Evolutionary conservation across 2,329 filamentous ascomycete genomes (phyloP), one percentile per base, ranked within the genome.

Genomic region (Ascocoryne sarcoides): DNA sequence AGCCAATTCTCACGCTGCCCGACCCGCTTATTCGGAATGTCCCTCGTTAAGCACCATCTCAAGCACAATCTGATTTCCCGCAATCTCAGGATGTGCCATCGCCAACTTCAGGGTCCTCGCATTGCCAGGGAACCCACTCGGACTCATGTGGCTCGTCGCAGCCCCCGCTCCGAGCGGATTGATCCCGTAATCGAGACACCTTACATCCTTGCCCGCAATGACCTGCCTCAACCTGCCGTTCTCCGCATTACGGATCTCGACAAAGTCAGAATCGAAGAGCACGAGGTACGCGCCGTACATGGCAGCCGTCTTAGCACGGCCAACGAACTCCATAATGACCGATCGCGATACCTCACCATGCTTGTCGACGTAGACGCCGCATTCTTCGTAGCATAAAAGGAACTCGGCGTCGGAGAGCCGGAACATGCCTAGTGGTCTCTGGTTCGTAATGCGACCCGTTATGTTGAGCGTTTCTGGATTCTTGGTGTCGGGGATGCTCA

Each of bases 241-340:
- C 67, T 95, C 87, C 14, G 92, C 92, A 55, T 98, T 96, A 40
- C 92, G 78, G 39, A 98, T 87, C 66, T 98, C 92, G 35, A 98
- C 87, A 53, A 96, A 98, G 62, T 96, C 90, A 16, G 85, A 82
- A 60, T 95, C 92, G 66, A 96, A 95, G 4, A 98, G 76, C 5
- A 98, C 70, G 4, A 98, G 75, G 60, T 95, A 96, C 43, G 88
- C 83, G 1, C 88, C 89, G 54, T 87, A 93, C 66, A 96, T 81
- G 46, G 88, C 92, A 2, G 89, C 89, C 10, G 79, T 78, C 47
- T 82, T 81, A 1, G 92, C 92, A 61, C 76, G 90, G 51, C 92
- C 92, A n/a, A 94, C 92, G 61, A 96, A 98, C 60, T 96, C 88
- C 88, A 98, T 95, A 56, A 96, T 89, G 43, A 96, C 86, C 19